Evolutionary conservation across 2,329 filamentous ascomycete species (phyloP), one percentile per base, ranked within the genome.

Genomic region (Akanthomyces muscarius): DNA sequence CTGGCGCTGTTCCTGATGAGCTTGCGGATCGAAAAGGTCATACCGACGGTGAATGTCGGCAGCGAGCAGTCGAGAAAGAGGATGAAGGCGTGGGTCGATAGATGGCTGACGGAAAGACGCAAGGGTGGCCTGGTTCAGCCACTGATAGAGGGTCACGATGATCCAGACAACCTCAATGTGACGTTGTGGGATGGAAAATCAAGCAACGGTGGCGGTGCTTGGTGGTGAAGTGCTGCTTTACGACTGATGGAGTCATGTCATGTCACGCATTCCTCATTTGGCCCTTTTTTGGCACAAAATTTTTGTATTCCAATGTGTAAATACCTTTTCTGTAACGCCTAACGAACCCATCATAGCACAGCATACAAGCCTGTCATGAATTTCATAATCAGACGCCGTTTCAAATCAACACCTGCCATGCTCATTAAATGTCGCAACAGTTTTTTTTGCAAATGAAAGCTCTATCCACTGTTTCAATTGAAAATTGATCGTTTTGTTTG

Each of bases 1-100:
- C 76, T 99, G 72, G 94, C 92, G 0, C 89, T 98, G 84, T 99
- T 99, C 72, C 86, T 94, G 68, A 95, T 95, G 81, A 86, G 89
- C 23, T 74, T 99, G 73, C 80, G 90, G 63, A 96, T 99, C 67
- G 92, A 94, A 66, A 91, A 89, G 75, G 85, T 99, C 7, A 89
- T 99, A 18, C 95, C 95, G 0, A 99, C 95, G 0, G 95, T 99
- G 4, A 98, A 99, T 63, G 83, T 89, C 0, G 86, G 85, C 1
- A 87, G 81, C 69, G 85, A 86, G 64, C 74, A 77, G 61, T 79
- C 80, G 3, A 75, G 86, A 56, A 80, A 78, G 67, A 78, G 83
- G 65, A 89, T 89, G 86, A 88, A 85, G 75, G 78, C 71, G 3
- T 89, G 87, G 87, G 80, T 82, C 21, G 86, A 89, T 68, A 77